Evolutionary conservation across 495 filamentous ascomycete species (phyloP).

Genomic region (Trichoderma gamsii): DNA sequence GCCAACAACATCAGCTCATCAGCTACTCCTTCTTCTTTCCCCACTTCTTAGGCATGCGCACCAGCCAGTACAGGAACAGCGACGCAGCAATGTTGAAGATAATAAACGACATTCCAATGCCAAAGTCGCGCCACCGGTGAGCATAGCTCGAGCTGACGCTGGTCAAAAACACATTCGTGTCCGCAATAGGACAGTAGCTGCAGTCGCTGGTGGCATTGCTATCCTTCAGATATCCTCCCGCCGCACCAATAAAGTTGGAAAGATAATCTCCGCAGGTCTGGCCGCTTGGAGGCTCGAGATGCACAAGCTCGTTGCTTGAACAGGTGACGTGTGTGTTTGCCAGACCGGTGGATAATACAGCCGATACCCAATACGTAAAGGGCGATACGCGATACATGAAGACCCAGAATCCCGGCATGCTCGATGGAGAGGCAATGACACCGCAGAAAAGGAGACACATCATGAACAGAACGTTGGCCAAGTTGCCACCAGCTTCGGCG

Average conservation of each 20-base stretch:
- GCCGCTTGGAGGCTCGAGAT: conserved; percentile 40
- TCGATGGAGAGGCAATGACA: conserved; percentile 49
- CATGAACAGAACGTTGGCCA: conserved; percentile 54
- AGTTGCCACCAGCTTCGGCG: conserved; percentile 54
- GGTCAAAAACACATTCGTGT: conserved; percentile 51
- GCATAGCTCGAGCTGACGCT: conserved; percentile 36
- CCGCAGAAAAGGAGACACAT: conserved; percentile 47
- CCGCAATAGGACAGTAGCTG: conserved; percentile 46
- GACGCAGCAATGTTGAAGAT: conserved; percentile 58
- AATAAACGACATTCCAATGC: conserved; percentile 50
- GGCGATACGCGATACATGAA: conserved; percentile 65
- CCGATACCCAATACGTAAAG: conserved; percentile 52
- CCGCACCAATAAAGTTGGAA: conserved; percentile 28
- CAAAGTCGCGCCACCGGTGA: conserved; percentile 32
- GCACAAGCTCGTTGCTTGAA: conserved; percentile 44
- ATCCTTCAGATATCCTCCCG: conserved; percentile 44
- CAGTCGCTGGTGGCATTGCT: conserved; percentile 44
- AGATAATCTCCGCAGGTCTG: conserved; percentile 50
- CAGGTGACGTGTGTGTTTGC: conserved; percentile 44
- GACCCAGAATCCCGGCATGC: conserved; percentile 59
- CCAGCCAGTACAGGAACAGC: conserved; percentile 59
- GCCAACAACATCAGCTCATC: too few relatives aligned
- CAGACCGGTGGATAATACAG: conserved; percentile 46
- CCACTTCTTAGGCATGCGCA: conserved; percentile 53
- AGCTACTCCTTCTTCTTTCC: conserved; percentile 12